These are phyloP conservation scores for Aegilops bicornis DNA, from an alignment of 176 grass and related monocot species.

Conservation along the genomic window DNA sequence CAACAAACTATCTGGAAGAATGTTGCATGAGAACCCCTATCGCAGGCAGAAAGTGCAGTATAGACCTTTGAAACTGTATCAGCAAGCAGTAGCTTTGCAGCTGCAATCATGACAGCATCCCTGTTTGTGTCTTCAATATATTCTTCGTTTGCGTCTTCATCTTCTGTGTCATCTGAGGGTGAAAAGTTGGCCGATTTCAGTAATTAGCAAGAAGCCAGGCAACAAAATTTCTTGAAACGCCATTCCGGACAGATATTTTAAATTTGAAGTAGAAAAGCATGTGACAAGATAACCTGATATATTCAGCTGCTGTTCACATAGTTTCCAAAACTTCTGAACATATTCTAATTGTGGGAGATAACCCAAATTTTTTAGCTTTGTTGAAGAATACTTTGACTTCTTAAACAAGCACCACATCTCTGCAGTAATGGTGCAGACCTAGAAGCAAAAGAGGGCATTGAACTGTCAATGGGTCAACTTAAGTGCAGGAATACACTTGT, in stretches of 20 bases:
- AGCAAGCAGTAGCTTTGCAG: constrained; percentile 80
- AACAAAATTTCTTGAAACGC: neutral
- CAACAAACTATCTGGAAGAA: constrained; percentile 16
- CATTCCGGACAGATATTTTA: neutral
- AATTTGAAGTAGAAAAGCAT: neutral
- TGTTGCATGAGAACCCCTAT: constrained; percentile 17
- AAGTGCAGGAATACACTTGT: neutral
- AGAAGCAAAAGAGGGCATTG: constrained; percentile 28
- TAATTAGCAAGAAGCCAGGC: constrained; percentile 14
- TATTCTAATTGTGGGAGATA: constrained; percentile 68
- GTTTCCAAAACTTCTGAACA: constrained; percentile 91
- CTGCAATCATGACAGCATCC: constrained; percentile 93
- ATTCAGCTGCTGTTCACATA: constrained; percentile 77
- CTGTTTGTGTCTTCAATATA: constrained; percentile 95
- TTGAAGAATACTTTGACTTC: constrained; percentile 83
- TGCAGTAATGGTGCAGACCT: constrained; percentile 84
- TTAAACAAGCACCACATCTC: constrained; percentile 98
- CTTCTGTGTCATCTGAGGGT: constrained; percentile 94
- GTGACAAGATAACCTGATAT: constrained; percentile 68
- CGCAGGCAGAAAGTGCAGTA: constrained; percentile 25
- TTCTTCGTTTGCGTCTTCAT: constrained; percentile 94
- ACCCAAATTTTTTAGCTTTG: constrained; percentile 73
- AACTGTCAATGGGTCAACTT: constrained; percentile 13
- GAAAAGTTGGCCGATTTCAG: constrained; percentile 24
- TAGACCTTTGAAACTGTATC: constrained; percentile 83